Conservation (phyloP, 257 asterid genomes). For the Pogostemon cablin region DNA sequence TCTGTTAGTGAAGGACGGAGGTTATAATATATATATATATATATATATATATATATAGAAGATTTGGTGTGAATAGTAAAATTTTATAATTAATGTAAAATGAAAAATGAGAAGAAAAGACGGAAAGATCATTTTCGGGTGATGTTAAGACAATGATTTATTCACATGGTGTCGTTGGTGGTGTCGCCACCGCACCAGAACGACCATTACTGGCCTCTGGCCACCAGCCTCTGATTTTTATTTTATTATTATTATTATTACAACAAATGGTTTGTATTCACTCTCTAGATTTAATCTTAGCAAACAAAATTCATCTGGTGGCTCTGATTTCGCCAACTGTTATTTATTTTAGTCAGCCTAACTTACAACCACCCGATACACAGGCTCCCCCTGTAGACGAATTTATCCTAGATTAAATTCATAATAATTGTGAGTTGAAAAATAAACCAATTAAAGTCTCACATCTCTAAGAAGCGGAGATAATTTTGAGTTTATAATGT, state of each 20-base stretch:
- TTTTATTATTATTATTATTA: too few species aligned
- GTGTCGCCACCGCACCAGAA: conserved; percentile 20
- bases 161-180: not conserved
- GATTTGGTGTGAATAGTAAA: too few species aligned
- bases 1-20: too few species aligned
- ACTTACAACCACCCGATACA: not conserved
- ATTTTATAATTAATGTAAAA: not conserved
- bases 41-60: too few species aligned
- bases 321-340: not conserved
- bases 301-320: not conserved
- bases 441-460: too few species aligned
- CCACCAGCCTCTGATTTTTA: conserved; percentile 11
- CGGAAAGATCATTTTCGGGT: not conserved
- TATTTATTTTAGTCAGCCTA: not conserved
- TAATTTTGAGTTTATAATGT: too few species aligned
- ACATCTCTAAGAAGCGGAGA: too few species aligned
- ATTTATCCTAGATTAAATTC: too few species aligned
- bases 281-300: not conserved
- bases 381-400: not conserved
- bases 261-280: not conserved
- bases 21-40: too few species aligned
- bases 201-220: conserved; percentile 4
- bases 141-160: not conserved
- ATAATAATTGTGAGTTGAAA: too few species aligned
- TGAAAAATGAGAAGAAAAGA: not conserved